Base-by-base conservation (phyloP, 768 basidiomycete genomes). In the Hericium coralloides region DNA sequence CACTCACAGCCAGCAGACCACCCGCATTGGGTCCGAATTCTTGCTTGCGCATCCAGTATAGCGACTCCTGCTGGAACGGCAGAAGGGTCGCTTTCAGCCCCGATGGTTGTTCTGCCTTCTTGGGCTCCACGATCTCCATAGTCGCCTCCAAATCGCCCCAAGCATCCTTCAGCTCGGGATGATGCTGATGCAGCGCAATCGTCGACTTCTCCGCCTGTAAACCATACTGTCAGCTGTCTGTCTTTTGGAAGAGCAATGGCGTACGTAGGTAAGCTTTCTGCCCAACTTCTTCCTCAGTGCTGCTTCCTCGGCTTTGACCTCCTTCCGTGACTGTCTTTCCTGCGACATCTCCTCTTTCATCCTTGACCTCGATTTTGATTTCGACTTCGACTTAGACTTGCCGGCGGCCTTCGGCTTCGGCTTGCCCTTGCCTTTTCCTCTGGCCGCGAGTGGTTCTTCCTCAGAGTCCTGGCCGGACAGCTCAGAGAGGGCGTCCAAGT, bases 21-120 rank as follows among this genome's bases (percentile, higher is more conserved):
- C 95, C 97, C 50, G 77, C 74, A 91, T 95, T 98, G 2, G 83
- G 71, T 7, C 89, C 80, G 55, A 84, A 74, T 69, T 99, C 97
- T 73, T 98, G 97, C 66, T 91, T 79, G 63, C 83, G 81, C 92
- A 99, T 95, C 97, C 97, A 99, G 65, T 76, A 86, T 60, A 99
- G 74, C 71, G 91, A 92, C 72, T 99, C 97, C 53, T 81, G 83
- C 69, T 99, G 97, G 80, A 98, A 99, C 1, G 95, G 95, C 38
- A 99, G 75, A 3, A 99, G 79, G 0, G 80, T 83, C 52, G 91
- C 79, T 68, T 92, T 95, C 58, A 98, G 74, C n/a, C 84, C 84
- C 2, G 72, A 74, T 2, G 97, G 95, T 57, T 95, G 94, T 26
- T 80, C 79, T 49, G 87, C 89, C 64, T 82, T 81, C 52, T 80